Conservation (phyloP, 768 basidiomycete genomes). For the Mycena rebaudengoi region DNA sequence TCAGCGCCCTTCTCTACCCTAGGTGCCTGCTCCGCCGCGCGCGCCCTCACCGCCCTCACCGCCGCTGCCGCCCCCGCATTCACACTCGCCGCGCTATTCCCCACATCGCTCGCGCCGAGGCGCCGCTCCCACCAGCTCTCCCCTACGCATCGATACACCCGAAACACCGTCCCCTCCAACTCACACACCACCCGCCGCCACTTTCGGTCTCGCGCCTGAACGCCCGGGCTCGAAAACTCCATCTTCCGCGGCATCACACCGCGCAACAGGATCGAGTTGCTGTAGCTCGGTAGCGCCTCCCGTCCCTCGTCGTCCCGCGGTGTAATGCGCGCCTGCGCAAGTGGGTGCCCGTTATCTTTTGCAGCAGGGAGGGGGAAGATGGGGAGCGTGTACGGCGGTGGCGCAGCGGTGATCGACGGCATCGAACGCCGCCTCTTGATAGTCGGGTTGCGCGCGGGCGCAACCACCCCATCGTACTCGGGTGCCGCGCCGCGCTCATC, state of each 20-base stretch:
- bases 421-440: conserved; percentile 66
- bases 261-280: conserved; percentile 81
- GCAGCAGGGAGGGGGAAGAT: conserved; percentile 43
- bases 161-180: conserved; percentile 90
- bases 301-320: conserved; percentile 84
- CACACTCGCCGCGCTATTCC: conserved; percentile 30
- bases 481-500: conserved; percentile 35
- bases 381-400: conserved; percentile 70
- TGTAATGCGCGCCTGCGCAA: conserved; percentile 39
- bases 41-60: conserved; percentile 29
- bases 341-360: conserved; percentile 16
- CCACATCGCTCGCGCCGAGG: conserved; percentile 76
- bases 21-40: conserved; percentile 18
- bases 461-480: conserved; percentile 41
- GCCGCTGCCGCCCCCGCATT: conserved; percentile 35
- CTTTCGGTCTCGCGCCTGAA: conserved; percentile 89
- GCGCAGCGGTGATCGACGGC: conserved; percentile 70
- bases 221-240: conserved; percentile 88
- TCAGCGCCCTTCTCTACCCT: neutral
- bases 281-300: conserved; percentile 84
- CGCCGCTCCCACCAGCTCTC: conserved; percentile 81
- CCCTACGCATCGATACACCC: conserved; percentile 67
- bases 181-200: conserved; percentile 92
- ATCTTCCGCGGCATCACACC: conserved; percentile 90
- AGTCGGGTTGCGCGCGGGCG: conserved; percentile 31